phyloP scores from a whole-genome alignment of 805 yeast species.

The Aciculoconidium aculeatum region DNA sequence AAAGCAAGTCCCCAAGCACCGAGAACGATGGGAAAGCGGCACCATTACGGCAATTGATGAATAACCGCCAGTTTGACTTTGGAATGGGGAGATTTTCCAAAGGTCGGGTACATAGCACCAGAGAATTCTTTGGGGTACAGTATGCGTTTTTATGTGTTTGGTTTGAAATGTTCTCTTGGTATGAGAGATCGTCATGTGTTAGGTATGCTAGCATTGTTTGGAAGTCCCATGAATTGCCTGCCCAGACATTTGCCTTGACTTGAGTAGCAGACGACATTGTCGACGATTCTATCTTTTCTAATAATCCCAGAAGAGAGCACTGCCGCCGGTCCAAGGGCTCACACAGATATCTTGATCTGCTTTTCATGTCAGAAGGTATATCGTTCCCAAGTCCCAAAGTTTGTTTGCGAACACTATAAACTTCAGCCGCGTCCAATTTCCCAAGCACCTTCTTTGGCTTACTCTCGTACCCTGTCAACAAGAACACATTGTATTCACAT shows the following conservation, averaged over 20 bases:
- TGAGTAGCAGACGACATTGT: constrained; percentile 77
- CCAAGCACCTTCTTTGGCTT: neutral
- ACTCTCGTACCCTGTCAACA: constrained; percentile 9
- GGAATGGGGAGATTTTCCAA: constrained; percentile 37
- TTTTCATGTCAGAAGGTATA: too few relatives aligned
- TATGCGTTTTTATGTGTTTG: constrained; percentile 22
- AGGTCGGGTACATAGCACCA: too few relatives aligned
- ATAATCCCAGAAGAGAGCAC: too few relatives aligned
- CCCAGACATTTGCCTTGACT: constrained; percentile 55
- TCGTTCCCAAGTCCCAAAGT: too few relatives aligned
- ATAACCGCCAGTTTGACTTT: constrained; percentile 47
- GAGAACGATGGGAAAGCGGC: constrained; percentile 46
- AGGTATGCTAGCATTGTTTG: constrained; percentile 30
- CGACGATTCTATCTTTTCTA: constrained; percentile 75
- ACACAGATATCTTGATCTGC: too few relatives aligned
- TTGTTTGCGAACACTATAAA: too few relatives aligned
- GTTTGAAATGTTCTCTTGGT: constrained; percentile 4
- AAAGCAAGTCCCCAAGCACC: constrained; percentile 30
- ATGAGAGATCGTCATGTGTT: constrained; percentile 8
- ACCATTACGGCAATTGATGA: constrained; percentile 55
- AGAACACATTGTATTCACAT: constrained; percentile 17
- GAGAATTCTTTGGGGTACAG: constrained; percentile 47
- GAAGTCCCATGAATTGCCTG: constrained; percentile 77
- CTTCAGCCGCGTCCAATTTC: constrained; percentile 3
- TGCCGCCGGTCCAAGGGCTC: too few relatives aligned